Conservation (phyloP, 1,139 yeast species). For the Taiozyma onychis region DNA sequence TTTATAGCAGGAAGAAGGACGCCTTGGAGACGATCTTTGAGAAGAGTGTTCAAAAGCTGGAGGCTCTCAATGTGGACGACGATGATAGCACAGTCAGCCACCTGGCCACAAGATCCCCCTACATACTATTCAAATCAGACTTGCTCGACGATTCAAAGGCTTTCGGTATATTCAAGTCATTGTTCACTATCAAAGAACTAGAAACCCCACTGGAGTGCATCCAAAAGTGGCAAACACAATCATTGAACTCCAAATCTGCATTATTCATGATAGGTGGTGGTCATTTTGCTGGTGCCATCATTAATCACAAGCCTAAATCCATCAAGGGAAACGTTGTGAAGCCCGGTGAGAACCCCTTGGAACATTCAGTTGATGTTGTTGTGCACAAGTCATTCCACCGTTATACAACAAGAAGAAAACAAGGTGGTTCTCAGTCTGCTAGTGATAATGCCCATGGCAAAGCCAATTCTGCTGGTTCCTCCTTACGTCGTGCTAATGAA, state of each 20-base stretch:
- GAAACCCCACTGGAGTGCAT: conserved; percentile 41
- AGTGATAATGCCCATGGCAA: conserved; percentile 90
- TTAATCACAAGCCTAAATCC: conserved; percentile 61
- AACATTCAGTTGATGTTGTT: conserved; percentile 59
- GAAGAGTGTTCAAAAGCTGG: conserved; percentile 23
- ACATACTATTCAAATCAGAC: conserved; percentile 46
- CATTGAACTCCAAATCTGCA: conserved; percentile 44
- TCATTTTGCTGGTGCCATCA: conserved; percentile 93
- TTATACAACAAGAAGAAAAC: conserved; percentile 93
- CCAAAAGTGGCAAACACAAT: conserved; percentile 26
- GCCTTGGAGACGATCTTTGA: conserved; percentile 34
- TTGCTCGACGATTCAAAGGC: conserved; percentile 41
- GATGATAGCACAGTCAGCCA: conserved; percentile 40
- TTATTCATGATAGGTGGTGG: conserved; percentile 96
- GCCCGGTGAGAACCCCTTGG: conserved; percentile 39
- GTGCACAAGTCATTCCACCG: conserved; percentile 88
- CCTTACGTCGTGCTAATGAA: conserved; percentile 84
- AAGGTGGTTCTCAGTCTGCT: conserved; percentile 96
- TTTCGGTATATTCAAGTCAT: conserved; percentile 64
- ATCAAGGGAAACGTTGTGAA: conserved; percentile 44
- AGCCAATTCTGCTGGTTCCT: conserved; percentile 95
- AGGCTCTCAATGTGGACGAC: conserved; percentile 18
- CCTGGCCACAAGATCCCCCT: conserved; percentile 61
- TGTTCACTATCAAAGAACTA: conserved; percentile 40
- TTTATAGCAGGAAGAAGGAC: conserved; percentile 21